Percentiles rank a stretch among this genome's conserved stretches.
These are phyloP conservation scores for Boletus smithii DNA, from an alignment of 1,284 basidiomycete species.

Conservation along the genomic window DNA sequence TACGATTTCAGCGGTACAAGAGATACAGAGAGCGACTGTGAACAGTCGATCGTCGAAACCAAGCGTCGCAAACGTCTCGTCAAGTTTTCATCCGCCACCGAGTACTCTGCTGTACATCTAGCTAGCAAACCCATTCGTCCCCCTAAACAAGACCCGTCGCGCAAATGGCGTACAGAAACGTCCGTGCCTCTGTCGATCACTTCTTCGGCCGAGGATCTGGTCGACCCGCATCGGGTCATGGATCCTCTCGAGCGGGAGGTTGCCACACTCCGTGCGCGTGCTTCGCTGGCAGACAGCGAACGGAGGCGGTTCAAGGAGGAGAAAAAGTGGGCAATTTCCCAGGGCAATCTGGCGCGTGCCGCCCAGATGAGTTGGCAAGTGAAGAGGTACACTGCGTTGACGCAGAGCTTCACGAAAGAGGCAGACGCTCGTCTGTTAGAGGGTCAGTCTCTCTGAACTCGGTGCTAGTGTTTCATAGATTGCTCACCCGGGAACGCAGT, in stretches of 20 bases:
- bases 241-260: constrained; percentile 69
- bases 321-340: constrained; percentile 75
- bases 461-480: not conserved
- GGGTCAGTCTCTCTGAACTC: constrained; percentile 40
- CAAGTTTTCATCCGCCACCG: constrained; percentile 33
- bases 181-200: constrained; percentile 40
- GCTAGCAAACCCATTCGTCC: constrained; percentile 29
- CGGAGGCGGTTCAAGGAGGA: constrained; percentile 78
- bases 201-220: constrained; percentile 56
- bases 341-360: constrained; percentile 69
- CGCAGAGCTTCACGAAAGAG: constrained; percentile 75
- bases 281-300: constrained; percentile 76
- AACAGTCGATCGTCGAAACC: constrained; percentile 16
- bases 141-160: constrained; percentile 30
- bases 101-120: constrained; percentile 13
- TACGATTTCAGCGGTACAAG: constrained; percentile 16
- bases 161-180: constrained; percentile 30
- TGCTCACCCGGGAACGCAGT: constrained; percentile 22
- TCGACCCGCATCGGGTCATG: constrained; percentile 56
- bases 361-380: constrained; percentile 78
- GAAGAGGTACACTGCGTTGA: constrained; percentile 70
- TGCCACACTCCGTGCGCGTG: constrained; percentile 65
- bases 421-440: constrained; percentile 70
- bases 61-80: constrained; percentile 31
- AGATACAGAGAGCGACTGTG: constrained; percentile 26